Percentiles rank a stretch among this genome's conserved stretches.
Evolutionary conservation across 306 rosid genomes (phyloP).

Genomic region (Castanea sativa): DNA sequence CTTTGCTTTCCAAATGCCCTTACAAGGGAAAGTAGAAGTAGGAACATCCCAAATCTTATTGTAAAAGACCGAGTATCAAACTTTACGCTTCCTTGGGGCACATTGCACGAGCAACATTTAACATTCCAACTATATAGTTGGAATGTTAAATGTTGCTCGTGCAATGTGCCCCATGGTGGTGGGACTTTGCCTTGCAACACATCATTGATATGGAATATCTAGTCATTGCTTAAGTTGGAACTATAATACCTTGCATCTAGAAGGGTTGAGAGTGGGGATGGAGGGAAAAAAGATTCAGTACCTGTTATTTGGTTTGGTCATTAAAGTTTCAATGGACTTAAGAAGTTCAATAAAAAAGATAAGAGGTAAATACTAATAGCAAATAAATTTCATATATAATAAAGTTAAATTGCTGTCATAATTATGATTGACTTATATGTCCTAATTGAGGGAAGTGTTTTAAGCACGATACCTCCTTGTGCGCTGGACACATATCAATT

Average conservation of each 20-base stretch:
- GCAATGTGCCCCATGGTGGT: background rate
- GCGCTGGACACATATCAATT: background rate
- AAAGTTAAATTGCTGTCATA: background rate
- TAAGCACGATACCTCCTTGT: background rate
- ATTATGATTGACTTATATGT: too few relatives aligned
- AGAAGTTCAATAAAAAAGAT: background rate
- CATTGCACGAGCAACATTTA: background rate
- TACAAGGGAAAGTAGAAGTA: too few relatives aligned
- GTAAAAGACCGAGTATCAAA: too few relatives aligned
- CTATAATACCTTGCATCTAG: background rate
- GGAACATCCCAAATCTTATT: too few relatives aligned
- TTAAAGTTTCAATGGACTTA: background rate
- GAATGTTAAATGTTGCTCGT: background rate
- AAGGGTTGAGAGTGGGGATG: background rate
- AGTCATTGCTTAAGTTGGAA: background rate
- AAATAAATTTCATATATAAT: background rate
- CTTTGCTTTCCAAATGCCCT: too few relatives aligned
- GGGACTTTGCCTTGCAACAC: background rate
- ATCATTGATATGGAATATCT: background rate
- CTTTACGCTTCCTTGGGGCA: background rate
- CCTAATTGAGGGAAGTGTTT: background rate
- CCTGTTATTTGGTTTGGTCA: background rate
- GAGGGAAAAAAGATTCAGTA: background rate
- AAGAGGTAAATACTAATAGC: background rate
- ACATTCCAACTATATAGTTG: slow-evolving; percentile 1